Evolutionary conservation across 2,329 filamentous ascomycete genomes (phyloP), one percentile per base, ranked within the genome.

Genomic region (Xylaria sp.): DNA sequence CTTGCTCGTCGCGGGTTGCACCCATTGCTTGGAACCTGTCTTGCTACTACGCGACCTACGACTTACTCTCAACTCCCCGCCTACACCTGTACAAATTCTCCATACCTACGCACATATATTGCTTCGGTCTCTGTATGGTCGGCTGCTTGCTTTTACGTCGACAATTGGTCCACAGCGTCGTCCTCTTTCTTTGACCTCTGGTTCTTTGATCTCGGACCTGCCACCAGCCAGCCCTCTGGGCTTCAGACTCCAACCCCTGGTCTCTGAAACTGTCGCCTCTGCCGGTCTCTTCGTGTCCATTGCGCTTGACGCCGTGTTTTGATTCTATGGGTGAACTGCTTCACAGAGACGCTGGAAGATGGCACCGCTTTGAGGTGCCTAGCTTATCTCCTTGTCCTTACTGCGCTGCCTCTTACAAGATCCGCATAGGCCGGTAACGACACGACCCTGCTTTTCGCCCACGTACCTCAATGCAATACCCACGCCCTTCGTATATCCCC

Each of bases 291-390:
- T 46, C 25, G 18, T 25, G 28, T 60, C 66, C 39, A 3, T 54
- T 36, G 25, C 52, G 41, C 63, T 64, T 23, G 65, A 59, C 62
- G 49, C 43, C 54, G 15, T 39, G 51, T 25, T 41, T 62, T 55
- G 58, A 48, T 71, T 76, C 73, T 69, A 77, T 75, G 77, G 77
- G 76, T 75, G 75, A 72, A 67, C 46, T 62, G 59, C 71, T 73
- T 75, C 72, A 71, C 71, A 62, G 67, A 66, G 65, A 67, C 62
- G 62, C 62, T 60, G 72, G 70, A 76, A 74, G 73, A 79, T 79
- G 77, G 77, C 75, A 77, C 75, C 70, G 71, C 75, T 76, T 72
- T 79, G 75, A 77, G 72, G 73, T 72, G 67, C 73, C 67, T 54
- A 70, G 73, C 76, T 72, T 25, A 73, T 77, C 28, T 62, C 60